Base-by-base conservation (phyloP, 257 asterid species). In the Solanum phureja region DNA sequence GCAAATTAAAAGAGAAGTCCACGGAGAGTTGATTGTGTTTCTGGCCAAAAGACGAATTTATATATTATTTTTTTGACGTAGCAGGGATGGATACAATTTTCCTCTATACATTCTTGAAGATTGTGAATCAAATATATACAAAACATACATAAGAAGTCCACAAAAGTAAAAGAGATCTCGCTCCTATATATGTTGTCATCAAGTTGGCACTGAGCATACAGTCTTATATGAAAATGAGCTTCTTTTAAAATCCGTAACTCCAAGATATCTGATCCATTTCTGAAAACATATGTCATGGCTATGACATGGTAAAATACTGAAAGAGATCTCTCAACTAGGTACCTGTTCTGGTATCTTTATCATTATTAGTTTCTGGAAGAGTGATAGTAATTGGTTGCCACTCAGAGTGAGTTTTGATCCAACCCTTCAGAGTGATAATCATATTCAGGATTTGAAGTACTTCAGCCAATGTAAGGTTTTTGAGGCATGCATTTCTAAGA, bases 301-400 rank as follows among this genome's bases (percentile, higher is more conserved):
- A 27, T 29, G 66, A 27, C 27, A 79, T 81, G 85, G 37, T 81
- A 79, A 24, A 27, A 4, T 44, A 44, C 62, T 79, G 24, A 79
- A 14, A 44, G 83, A 76, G 18, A 40, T 88, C 89, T 88, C 27
- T 79, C 84, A 79, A 44, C 84, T 79, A 79, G 85, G 40, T 79
- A 16, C 37, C 40, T 27, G 88, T 13, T 76, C 83, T 87, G 37
- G 68, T 68, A 81, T 82, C 88, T 23, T 18, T 34, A 71, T 83
- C 73, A 58, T 49, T 23, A 34, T 87, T 56, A 34, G 89, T 33
- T 84, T 87, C 90, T 81, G 73, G 84, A 40, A 93, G 87, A 77
- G 86, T 56, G 14, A 92, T 84, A 9, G 87, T 84, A 73, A 92
- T 81, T 83, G 96, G 95, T 87, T 91, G 91, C 95, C 95, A 92